Evolutionary conservation across 345 rosid genomes (phyloP).

Genomic region (Salix caprea): DNA sequence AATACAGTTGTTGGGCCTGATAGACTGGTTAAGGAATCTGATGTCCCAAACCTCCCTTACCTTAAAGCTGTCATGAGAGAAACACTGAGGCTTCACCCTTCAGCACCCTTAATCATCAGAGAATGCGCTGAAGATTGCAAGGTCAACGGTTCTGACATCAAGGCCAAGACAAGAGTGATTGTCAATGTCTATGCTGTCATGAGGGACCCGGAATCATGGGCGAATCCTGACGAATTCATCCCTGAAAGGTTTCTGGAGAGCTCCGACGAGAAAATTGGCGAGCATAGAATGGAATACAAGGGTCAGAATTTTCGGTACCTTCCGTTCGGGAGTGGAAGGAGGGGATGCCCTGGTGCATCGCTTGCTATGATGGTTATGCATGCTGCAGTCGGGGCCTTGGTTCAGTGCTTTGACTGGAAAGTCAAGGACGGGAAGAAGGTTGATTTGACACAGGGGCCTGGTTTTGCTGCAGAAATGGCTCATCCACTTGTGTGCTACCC

Average conservation of each 20-base stretch:
- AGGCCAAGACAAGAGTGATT: slow-evolving; percentile 39
- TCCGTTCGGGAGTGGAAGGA: slow-evolving; percentile 57
- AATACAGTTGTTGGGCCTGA: slow-evolving; percentile 22
- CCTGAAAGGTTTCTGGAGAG: slow-evolving; percentile 34
- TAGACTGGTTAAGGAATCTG: slow-evolving; percentile 39
- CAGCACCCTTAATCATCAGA: slow-evolving; percentile 49
- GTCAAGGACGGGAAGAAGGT: slow-evolving; percentile 21
- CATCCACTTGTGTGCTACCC: slow-evolving; percentile 34
- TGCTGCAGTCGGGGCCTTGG: slow-evolving; percentile 37
- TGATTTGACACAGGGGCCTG: slow-evolving; percentile 31
- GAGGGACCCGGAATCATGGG: slow-evolving; percentile 48
- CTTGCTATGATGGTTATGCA: slow-evolving; percentile 53
- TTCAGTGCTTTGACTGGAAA: slow-evolving; percentile 42
- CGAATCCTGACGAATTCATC: slow-evolving; percentile 32
- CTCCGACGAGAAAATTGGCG: slow-evolving; percentile 34
- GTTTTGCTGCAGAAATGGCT: slow-evolving; percentile 41
- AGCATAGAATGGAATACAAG: slow-evolving; percentile 52
- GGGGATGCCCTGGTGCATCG: slow-evolving; percentile 55
- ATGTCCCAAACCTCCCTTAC: slow-evolving; percentile 39
- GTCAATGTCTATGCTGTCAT: slow-evolving; percentile 42
- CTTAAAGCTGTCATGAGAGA: slow-evolving; percentile 41
- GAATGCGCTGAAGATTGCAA: slow-evolving; percentile 45
- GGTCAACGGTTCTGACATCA: slow-evolving; percentile 27
- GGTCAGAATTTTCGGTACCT: slow-evolving; percentile 57
- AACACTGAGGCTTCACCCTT: slow-evolving; percentile 45